Conservation (phyloP, 768 basidiomycete genomes). For the Hemileccinum rubropunctum region DNA sequence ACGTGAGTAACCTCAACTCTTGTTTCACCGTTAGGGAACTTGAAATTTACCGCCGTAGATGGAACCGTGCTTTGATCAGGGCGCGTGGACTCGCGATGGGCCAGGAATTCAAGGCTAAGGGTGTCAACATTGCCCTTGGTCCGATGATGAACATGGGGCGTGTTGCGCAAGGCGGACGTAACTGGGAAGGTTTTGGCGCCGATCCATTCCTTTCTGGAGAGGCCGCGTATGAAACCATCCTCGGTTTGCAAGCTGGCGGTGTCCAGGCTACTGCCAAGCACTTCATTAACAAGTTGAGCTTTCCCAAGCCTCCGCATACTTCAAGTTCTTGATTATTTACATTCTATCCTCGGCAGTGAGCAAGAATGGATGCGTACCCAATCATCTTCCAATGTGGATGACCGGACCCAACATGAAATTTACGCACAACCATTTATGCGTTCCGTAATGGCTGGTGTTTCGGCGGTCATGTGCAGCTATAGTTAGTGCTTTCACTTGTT, state of each 20-base stretch:
- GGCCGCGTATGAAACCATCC: slow-evolving; percentile 69
- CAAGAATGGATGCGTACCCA: slow-evolving; percentile 35
- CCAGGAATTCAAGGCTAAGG: slow-evolving; percentile 77
- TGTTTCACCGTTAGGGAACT: background rate
- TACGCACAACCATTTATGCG: slow-evolving; percentile 57
- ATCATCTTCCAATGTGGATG: slow-evolving; percentile 39
- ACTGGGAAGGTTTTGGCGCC: slow-evolving; percentile 95
- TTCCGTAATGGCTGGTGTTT: slow-evolving; percentile 62
- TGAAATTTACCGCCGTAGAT: slow-evolving; percentile 37
- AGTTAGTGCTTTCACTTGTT: slow-evolving; percentile 25
- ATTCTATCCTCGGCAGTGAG: slow-evolving; percentile 21
- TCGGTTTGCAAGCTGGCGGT: slow-evolving; percentile 78
- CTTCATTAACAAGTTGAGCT: slow-evolving; percentile 63
- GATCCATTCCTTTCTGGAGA: slow-evolving; percentile 89
- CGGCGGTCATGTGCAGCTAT: slow-evolving; percentile 66
- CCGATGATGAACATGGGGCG: slow-evolving; percentile 90
- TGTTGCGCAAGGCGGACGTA: slow-evolving; percentile 74
- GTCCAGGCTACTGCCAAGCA: slow-evolving; percentile 90
- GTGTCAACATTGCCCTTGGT: slow-evolving; percentile 74
- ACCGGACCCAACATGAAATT: slow-evolving; percentile 51
- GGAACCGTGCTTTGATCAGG: slow-evolving; percentile 76
- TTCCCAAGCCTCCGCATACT: background rate
- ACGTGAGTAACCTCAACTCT: slow-evolving; percentile 47
- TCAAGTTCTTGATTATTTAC: background rate
- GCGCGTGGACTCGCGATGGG: slow-evolving; percentile 78